Evolutionary conservation across 2,329 filamentous ascomycete genomes (phyloP), one percentile per base, ranked within the genome.

Genomic region (Xylariaceae sp.): DNA sequence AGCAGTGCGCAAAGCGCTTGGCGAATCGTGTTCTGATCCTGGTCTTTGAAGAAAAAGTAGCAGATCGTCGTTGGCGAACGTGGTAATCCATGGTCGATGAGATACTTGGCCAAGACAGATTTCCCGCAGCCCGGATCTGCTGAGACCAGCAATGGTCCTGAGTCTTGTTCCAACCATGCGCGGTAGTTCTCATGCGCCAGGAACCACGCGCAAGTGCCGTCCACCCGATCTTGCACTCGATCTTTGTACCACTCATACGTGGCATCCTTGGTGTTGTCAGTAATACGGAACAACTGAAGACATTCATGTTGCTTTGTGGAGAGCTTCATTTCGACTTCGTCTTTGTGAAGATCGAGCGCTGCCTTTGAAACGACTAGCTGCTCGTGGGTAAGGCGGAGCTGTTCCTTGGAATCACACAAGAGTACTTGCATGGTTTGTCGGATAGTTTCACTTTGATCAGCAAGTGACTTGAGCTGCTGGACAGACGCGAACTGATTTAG

Each of bases 71-170:
- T 56, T 44, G 35, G 2, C 45, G 58, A 61, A 10, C 17, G 41
- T 4, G 56, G 56, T 13, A 63, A 6, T 18, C 2, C 15, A 23
- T 50, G 35, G 15, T 63, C 59, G 52, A 61, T 41, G 15, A 63
- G 59, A 8, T 63, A 59, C 45, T 57, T 63, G 15, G 59, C 59
- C 34, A 63, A 39, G n/a, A 61, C 59, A 35, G 61, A 61, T 17
- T 63, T 61, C n/a, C 61, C 59, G 51, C 61, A 61, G 11, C 59
- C 61, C 4, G 59, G 61, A 11, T 63, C 61, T 15, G 61, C 61
- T 2, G 61, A 61, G 17, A 63, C 59, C 4, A 63, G 37, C 30
- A 63, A 52, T 23, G 57, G 53, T 0, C 61, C 59, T 0, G 59
- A 63, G 6, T 57, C 54, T 44, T 59, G 48, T 44, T 53, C 45